phyloP scores from a whole-genome alignment of 495 filamentous ascomycete genomes.

The Aspergillus avenaceus region DNA sequence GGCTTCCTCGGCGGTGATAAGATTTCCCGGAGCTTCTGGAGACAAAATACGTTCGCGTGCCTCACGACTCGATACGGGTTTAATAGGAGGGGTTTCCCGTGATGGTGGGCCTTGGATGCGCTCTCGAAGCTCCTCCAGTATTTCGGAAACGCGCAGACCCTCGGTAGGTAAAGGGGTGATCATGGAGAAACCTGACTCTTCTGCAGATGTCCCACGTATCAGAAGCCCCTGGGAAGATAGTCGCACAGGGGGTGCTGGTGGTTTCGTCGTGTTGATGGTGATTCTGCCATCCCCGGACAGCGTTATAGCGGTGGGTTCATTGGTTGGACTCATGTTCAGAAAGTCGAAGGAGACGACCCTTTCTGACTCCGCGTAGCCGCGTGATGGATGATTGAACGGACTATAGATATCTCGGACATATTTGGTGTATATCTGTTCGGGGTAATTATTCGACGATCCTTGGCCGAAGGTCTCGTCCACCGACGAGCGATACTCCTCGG shows the following conservation, averaged over 20 bases:
- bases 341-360: conserved; percentile 86
- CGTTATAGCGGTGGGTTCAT: conserved; percentile 63
- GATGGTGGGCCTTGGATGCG: conserved; percentile 12
- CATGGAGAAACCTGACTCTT: conserved; percentile 25
- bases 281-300: conserved; percentile 65
- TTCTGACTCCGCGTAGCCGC: conserved; percentile 49
- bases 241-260: conserved; percentile 50
- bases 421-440: conserved; percentile 45
- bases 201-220: conserved; percentile 27
- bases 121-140: conserved; percentile 27
- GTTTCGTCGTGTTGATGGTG: conserved; percentile 58
- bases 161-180: conserved; percentile 30
- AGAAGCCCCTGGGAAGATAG: conserved; percentile 42
- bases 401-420: conserved; percentile 43
- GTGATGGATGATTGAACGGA: conserved; percentile 39
- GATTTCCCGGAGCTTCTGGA: conserved; percentile 19
- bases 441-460: conserved; percentile 36
- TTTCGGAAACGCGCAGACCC: conserved; percentile 25
- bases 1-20: conserved; percentile 35
- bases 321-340: conserved; percentile 57
- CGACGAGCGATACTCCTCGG: conserved; percentile 37
- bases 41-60: conserved; percentile 34
- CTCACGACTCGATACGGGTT: conserved; percentile 43
- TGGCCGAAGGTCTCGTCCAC: conserved; percentile 39
- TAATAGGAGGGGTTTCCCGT: conserved; percentile 7